phyloP scores from a whole-genome alignment of 768 basidiomycete species.

The Candolleomyces eurysporus region DNA sequence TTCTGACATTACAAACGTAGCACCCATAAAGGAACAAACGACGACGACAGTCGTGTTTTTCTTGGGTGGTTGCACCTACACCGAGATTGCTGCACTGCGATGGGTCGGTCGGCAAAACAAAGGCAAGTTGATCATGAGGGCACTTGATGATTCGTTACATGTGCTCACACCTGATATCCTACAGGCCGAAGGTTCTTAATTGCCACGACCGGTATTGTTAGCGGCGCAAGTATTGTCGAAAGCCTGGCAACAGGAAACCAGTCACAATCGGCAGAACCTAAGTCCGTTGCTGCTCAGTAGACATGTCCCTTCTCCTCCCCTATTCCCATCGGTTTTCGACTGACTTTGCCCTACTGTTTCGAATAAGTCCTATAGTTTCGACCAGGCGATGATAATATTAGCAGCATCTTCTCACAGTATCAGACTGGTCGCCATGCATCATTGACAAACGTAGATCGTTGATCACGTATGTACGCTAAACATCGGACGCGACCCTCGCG shows the following conservation, averaged over 20 bases:
- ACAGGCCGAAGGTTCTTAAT: constrained; percentile 85
- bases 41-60: constrained; percentile 94
- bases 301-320: not conserved
- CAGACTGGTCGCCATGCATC: constrained; percentile 9
- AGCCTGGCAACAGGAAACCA: constrained; percentile 44
- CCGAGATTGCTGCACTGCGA: constrained; percentile 92
- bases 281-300: constrained; percentile 31
- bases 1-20: constrained; percentile 9
- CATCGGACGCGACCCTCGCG: constrained; percentile 4
- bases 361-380: too few species aligned
- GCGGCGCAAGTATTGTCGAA: constrained; percentile 70
- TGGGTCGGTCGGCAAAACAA: constrained; percentile 87
- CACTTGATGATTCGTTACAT: constrained; percentile 4
- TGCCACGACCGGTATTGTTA: constrained; percentile 89
- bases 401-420: constrained; percentile 8
- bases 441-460: constrained; percentile 6
- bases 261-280: constrained; percentile 26
- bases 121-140: constrained; percentile 43
- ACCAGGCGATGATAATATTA: not conserved
- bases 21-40: constrained; percentile 42
- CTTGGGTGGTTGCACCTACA: constrained; percentile 95
- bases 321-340: not conserved
- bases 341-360: not conserved
- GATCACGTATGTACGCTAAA: constrained; percentile 3
- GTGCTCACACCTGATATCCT: constrained; percentile 11